Evolutionary conservation across 768 basidiomycete genomes (phyloP), one percentile per base, ranked within the genome.

Genomic region (Boletus sp.): DNA sequence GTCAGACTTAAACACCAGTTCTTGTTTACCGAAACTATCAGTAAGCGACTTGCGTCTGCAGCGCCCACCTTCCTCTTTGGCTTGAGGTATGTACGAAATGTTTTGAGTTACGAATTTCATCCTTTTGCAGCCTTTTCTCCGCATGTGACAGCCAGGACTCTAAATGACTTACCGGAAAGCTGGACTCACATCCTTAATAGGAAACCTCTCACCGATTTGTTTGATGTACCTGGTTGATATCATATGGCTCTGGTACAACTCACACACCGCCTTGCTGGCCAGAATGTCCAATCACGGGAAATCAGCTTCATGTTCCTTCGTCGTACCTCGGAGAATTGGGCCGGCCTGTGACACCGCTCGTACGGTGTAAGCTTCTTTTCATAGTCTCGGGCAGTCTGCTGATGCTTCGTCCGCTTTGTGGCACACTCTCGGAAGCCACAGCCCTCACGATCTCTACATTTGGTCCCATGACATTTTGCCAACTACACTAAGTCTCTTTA

Each of bases 341-440:
- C 42, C 42, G 40, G 39, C 20, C 44, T 29, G 39, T 18, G 47
- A 47, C 2, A 17, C 45, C 18, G 35, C 17, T 41, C 20, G 15
- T 29, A 17, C 29, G 11, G 44, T 10, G 45, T 44, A 36, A 45
- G 36, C 35, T 52, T 32, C 29, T 63, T 69, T 54, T 55, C 50
- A 55, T 48, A 47, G 50, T 46, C 59, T 67, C 63, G 33, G 67
- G 29, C 30, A 46, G 50, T 51, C 56, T 61, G 59, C 58, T 54
- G 29, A 52, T 44, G 68, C 68, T 50, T 68, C 61, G 49, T 48
- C 54, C 57, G 58, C 67, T 65, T 68, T 59, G 67, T 68, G 67
- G 67, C 67, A 68, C 68, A 14, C 68, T 61, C 68, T 61, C 6
- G 68, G 66, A 68, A 37, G 59, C 28, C 67, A 70, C 68, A 70